Evolutionary conservation across 192 early-diverging fungal species (phyloP).

Genomic region (Coemansia sp.): DNA sequence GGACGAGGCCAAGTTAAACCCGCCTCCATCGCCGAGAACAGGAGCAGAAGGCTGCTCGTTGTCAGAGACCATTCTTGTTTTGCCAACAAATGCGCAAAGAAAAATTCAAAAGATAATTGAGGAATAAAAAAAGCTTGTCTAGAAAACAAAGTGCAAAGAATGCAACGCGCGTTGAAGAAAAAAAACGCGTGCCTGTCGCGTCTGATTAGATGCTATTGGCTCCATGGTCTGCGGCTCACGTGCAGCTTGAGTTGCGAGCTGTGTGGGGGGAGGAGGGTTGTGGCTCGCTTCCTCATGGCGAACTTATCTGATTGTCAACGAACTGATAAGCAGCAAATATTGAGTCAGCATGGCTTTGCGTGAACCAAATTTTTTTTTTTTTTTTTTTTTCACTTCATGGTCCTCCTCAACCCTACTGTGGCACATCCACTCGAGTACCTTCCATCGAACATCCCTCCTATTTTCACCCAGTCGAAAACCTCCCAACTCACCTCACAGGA

Average conservation of each 20-base stretch:
- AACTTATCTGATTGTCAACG: too few relatives aligned
- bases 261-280: neutral
- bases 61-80: slow-evolving; percentile 4
- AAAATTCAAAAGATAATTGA: slow-evolving; percentile 14
- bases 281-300: neutral
- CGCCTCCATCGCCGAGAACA: neutral
- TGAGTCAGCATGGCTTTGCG: neutral
- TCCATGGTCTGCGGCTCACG: neutral
- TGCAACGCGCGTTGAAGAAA: neutral
- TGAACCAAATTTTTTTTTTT: neutral
- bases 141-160: neutral
- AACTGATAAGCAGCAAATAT: neutral
- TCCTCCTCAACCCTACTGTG: too few relatives aligned
- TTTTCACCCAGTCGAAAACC: neutral
- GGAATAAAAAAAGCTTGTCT: too few relatives aligned
- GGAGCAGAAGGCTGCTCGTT: neutral
- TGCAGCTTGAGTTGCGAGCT: neutral
- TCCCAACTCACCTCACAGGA: neutral
- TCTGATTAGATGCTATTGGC: neutral
- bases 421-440: neutral
- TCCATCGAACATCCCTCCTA: neutral
- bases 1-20: slow-evolving; percentile 21
- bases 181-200: slow-evolving; percentile 6
- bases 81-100: neutral
- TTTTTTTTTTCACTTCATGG: neutral